These are phyloP conservation scores for Yamadazyma spencermartinsiae DNA, from an alignment of 1,139 yeast species.

Conservation along the genomic window DNA sequence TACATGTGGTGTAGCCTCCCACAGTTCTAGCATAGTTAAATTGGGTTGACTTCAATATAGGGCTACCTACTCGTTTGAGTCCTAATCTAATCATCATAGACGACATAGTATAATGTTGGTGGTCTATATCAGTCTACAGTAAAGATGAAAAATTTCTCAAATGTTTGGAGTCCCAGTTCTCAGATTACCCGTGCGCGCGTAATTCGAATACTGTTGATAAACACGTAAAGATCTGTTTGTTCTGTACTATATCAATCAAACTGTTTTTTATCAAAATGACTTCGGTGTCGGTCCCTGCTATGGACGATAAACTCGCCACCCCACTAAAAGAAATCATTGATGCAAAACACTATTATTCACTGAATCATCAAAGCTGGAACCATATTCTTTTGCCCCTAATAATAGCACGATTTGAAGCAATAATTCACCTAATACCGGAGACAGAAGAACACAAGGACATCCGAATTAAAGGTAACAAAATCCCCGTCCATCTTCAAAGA, in stretches of 20 bases:
- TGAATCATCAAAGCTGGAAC: conserved; percentile 4
- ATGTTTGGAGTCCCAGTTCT: not conserved
- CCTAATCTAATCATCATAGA: conserved; percentile 6
- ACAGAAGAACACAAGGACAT: not conserved
- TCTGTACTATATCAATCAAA: no score
- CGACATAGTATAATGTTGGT: conserved; percentile 3
- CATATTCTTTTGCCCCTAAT: conserved; percentile 5
- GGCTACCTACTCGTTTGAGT: conserved; percentile 2
- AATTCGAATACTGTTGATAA: not conserved
- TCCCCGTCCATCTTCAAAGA: conserved; percentile 18
- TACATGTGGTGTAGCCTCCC: not conserved
- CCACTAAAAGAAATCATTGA: conserved; percentile 12
- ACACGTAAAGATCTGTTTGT: not conserved
- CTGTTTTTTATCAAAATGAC: no score
- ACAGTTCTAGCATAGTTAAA: not conserved
- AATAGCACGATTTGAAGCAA: conserved; percentile 1
- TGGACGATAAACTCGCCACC: conserved; percentile 12
- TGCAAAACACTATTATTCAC: conserved; percentile 10
- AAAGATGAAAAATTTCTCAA: conserved; percentile 10
- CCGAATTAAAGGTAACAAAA: conserved; percentile 7
- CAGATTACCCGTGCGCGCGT: not conserved
- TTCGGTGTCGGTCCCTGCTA: conserved; percentile 1
- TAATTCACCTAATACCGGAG: conserved; percentile 2
- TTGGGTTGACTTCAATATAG: not conserved
- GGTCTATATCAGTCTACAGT: not conserved